Evolutionary conservation across 176 grass and related monocot genomes (phyloP).

Genomic region (Coix lacrymajobi): DNA sequence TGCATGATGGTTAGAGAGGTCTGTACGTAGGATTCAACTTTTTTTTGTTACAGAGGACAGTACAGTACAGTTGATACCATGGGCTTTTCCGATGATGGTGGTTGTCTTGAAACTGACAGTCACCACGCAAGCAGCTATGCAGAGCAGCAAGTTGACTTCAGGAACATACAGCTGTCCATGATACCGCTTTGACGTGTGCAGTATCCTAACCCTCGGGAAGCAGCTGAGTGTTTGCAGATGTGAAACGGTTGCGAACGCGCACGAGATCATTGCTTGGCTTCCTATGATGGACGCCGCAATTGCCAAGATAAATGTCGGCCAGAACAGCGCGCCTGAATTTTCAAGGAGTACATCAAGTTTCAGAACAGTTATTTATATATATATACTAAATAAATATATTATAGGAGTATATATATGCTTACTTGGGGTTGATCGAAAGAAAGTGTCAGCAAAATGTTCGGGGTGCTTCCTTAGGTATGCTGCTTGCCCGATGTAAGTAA

Average conservation of each 20-base stretch:
- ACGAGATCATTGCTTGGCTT: conserved; percentile 54
- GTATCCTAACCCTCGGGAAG: conserved; percentile 44
- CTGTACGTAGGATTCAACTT: background rate
- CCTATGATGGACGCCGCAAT: conserved; percentile 38
- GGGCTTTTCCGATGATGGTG: conserved; percentile 40
- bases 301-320: conserved; percentile 43
- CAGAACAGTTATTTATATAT: background rate
- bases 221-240: conserved; percentile 39
- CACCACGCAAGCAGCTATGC: conserved; percentile 23
- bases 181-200: conserved; percentile 35
- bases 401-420: background rate
- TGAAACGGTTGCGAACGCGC: conserved; percentile 41
- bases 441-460: conserved; percentile 12
- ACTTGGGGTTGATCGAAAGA: conserved; percentile 55
- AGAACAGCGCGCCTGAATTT: conserved; percentile 30
- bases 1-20: background rate
- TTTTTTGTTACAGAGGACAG: background rate
- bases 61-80: conserved; percentile 12
- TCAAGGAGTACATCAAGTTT: background rate
- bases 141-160: conserved; percentile 37
- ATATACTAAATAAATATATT: background rate
- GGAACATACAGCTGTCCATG: conserved; percentile 51
- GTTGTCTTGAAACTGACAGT: conserved; percentile 47
- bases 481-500: conserved; percentile 52
- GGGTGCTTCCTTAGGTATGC: conserved; percentile 30